Evolutionary conservation across 805 yeast species (phyloP).

Genomic region (Alloascoidea hylecoeti): DNA sequence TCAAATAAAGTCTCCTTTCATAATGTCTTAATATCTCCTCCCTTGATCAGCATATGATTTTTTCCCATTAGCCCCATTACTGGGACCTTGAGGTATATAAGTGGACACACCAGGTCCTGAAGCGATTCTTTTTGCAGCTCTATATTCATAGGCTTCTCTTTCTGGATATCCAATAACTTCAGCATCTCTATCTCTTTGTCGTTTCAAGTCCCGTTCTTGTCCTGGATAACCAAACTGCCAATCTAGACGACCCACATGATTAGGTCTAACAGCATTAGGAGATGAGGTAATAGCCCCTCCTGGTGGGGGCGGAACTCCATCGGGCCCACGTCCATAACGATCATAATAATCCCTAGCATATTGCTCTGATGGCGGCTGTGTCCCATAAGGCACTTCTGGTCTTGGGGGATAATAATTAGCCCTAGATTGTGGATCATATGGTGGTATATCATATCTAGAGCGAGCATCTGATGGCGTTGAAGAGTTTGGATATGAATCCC

Average conservation of each 20-base stretch:
- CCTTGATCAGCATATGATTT: too few relatives aligned
- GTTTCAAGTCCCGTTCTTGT: neutral
- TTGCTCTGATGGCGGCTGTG: too few relatives aligned
- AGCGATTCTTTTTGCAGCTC: conserved; percentile 2
- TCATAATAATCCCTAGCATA: neutral
- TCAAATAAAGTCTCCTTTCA: too few relatives aligned
- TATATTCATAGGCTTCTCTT: neutral
- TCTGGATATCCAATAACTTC: neutral
- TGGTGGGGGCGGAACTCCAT: neutral
- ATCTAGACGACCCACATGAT: neutral
- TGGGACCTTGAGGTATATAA: too few relatives aligned
- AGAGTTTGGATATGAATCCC: neutral
- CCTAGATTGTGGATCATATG: neutral
- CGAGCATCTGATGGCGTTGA: neutral
- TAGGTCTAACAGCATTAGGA: neutral
- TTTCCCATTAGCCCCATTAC: too few relatives aligned
- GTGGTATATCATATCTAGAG: neutral
- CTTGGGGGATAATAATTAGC: neutral
- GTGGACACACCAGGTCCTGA: conserved; percentile 1
- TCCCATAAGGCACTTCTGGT: too few relatives aligned
- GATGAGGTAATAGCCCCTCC: neutral
- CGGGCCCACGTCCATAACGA: neutral
- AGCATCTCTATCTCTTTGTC: neutral
- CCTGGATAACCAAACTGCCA: neutral
- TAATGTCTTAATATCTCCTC: too few relatives aligned